phyloP scores from a whole-genome alignment of 208 protist genomes.

The Trypanosoma platydactyli region DNA sequence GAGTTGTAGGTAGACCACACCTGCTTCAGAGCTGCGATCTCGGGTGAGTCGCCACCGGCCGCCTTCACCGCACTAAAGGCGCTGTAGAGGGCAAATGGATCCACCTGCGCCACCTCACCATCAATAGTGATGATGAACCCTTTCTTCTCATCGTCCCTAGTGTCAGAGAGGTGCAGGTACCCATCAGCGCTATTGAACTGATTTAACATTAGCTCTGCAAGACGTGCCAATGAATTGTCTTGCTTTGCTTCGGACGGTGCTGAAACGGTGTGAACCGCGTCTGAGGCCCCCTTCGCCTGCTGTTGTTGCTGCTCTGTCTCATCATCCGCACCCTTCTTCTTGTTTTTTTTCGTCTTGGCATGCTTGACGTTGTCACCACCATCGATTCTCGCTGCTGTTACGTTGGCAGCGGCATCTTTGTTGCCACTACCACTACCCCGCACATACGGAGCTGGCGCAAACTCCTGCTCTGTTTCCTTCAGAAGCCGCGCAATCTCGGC shows the following conservation, averaged over 20 bases:
- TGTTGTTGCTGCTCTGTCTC: conserved; percentile 22
- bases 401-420: conserved; percentile 5
- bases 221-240: conserved; percentile 42
- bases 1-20: conserved; percentile 72
- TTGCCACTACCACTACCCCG: conserved; percentile 22
- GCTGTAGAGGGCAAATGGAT: conserved; percentile 78
- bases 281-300: not conserved
- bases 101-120: conserved; percentile 70
- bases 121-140: conserved; percentile 65
- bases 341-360: conserved; percentile 23
- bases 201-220: conserved; percentile 75
- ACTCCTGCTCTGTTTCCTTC: conserved; percentile 39
- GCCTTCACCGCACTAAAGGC: conserved; percentile 53
- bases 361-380: conserved; percentile 11
- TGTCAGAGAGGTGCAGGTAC: conserved; percentile 63
- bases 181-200: conserved; percentile 87
- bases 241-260: conserved; percentile 3
- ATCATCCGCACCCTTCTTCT: conserved; percentile 12
- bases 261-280: conserved; percentile 5
- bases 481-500: conserved; percentile 29
- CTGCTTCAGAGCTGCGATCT: conserved; percentile 62
- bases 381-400: conserved; percentile 1
- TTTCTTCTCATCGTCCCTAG: conserved; percentile 55
- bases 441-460: conserved; percentile 27
- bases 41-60: conserved; percentile 37